A percentile compares a stretch with the other conserved stretches of the same genome.
phyloP scores from a whole-genome alignment of 495 filamentous ascomycete genomes.

The Platismatia glauca region DNA sequence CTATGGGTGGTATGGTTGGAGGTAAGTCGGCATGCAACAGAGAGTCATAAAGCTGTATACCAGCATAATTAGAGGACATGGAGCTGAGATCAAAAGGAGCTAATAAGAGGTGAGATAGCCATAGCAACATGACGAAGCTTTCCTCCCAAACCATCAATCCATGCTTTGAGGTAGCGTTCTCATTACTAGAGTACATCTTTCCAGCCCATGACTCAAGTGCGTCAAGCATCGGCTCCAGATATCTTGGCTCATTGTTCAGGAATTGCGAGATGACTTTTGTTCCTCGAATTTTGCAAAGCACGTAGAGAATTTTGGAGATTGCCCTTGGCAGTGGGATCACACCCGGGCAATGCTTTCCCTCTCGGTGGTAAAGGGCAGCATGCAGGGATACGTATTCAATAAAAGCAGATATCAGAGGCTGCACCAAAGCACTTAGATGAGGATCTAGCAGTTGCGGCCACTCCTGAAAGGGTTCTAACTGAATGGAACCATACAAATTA shows the following conservation, averaged over 20 bases:
- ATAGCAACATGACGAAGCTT: constrained; percentile 77
- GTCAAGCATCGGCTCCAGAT: constrained; percentile 67
- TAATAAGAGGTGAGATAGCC: constrained; percentile 88
- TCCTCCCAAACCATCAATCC: constrained; percentile 68
- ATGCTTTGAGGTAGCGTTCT: constrained; percentile 14
- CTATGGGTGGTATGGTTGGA: constrained; percentile 54
- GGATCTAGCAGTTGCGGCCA: constrained; percentile 93
- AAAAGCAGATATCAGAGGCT: constrained; percentile 63
- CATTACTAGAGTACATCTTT: constrained; percentile 9
- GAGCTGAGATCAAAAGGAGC: constrained; percentile 84
- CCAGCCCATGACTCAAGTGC: constrained; percentile 50
- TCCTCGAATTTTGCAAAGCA: constrained; percentile 88
- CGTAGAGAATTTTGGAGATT: constrained; percentile 72
- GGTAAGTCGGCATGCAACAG: constrained; percentile 26
- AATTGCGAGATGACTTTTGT: constrained; percentile 87
- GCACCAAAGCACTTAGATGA: constrained; percentile 63
- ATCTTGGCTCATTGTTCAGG: constrained; percentile 75
- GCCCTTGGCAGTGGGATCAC: constrained; percentile 54
- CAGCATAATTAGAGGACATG: constrained; percentile 56
- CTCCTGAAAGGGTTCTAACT: constrained; percentile 92
- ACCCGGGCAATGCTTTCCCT: constrained; percentile 30
- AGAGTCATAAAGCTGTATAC: constrained; percentile 25
- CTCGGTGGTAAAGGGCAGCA: constrained; percentile 23
- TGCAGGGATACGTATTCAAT: constrained; percentile 51
- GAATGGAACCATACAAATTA: neutral